These are phyloP conservation scores for Stenocarpella maydis DNA, from an alignment of 2,329 filamentous ascomycete species.

Conservation along the genomic window DNA sequence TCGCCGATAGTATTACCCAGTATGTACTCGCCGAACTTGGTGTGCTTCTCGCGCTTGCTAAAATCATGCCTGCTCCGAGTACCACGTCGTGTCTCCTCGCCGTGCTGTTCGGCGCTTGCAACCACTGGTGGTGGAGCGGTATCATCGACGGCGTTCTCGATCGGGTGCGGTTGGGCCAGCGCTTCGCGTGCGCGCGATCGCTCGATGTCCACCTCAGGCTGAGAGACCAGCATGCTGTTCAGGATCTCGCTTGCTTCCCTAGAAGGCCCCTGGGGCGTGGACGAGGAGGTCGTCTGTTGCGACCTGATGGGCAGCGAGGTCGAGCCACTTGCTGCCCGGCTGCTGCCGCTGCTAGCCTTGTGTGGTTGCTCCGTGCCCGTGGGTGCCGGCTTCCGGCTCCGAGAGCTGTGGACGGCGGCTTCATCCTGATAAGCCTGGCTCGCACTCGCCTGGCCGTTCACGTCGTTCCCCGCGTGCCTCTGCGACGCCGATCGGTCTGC, in stretches of 20 bases:
- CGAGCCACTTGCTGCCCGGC: conserved; percentile 41
- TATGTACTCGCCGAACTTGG: conserved; percentile 94
- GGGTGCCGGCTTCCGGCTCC: conserved; percentile 50
- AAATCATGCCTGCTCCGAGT: conserved; percentile 69
- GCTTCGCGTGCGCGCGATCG: conserved; percentile 75
- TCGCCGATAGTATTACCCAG: conserved; percentile 95
- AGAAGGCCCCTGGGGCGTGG: conserved; percentile 66
- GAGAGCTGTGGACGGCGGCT: conserved; percentile 47
- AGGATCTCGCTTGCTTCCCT: conserved; percentile 83
- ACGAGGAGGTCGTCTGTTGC: conserved; percentile 55
- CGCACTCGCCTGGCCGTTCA: conserved; percentile 46
- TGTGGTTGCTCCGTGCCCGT: conserved; percentile 50
- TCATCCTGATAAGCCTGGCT: conserved; percentile 45
- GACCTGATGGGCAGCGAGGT: conserved; percentile 56
- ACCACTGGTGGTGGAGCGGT: conserved; percentile 55
- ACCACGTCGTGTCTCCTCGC: conserved; percentile 57
- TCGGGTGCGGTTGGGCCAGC: conserved; percentile 60
- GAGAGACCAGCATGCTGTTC: conserved; percentile 78
- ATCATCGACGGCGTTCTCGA: conserved; percentile 52
- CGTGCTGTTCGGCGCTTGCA: conserved; percentile 49
- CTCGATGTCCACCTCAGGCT: conserved; percentile 76
- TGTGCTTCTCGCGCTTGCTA: conserved; percentile 72
- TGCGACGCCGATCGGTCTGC: conserved; percentile 29
- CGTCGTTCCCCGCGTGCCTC: conserved; percentile 41
- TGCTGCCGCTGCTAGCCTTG: conserved; percentile 48